Conservation (phyloP, 2,329 filamentous ascomycete species). For the Dryadomyces quercus-mongolicae region DNA sequence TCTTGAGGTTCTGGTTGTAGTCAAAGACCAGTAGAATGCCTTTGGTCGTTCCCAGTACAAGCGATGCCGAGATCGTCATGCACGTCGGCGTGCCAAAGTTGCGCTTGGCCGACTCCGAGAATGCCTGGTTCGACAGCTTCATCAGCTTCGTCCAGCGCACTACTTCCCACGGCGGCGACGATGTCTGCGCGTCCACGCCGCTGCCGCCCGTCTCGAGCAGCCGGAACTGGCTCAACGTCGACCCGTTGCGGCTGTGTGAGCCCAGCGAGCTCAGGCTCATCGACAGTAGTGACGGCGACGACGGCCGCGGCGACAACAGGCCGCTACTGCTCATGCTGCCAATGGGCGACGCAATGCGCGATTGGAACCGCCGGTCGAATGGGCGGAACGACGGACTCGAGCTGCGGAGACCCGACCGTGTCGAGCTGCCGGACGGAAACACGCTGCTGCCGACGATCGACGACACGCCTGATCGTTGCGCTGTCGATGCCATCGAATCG, state of each 20-base stretch:
- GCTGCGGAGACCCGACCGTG: conserved; percentile 50
- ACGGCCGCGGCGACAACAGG: conserved; percentile 49
- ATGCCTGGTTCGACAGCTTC: conserved; percentile 79
- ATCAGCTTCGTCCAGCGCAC: conserved; percentile 90
- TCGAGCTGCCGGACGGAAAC: conserved; percentile 54
- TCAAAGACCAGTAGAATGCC: conserved; percentile 93
- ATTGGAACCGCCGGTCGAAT: conserved; percentile 91
- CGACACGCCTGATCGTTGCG: conserved; percentile 49
- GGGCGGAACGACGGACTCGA: conserved; percentile 78
- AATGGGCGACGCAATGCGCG: conserved; percentile 57
- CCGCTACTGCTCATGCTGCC: conserved; percentile 14
- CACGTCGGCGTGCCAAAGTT: conserved; percentile 90
- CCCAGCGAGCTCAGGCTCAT: conserved; percentile 4
- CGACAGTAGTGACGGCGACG: conserved; percentile 57
- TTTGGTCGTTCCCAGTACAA: conserved; percentile 86
- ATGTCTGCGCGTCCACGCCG: conserved; percentile 23
- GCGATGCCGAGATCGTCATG: conserved; percentile 74
- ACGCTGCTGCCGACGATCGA: conserved; percentile 52
- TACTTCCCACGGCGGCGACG: conserved; percentile 84
- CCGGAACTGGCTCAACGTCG: conserved; percentile 49
- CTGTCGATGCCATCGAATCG: conserved; percentile 68
- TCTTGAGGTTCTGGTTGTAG: conserved; percentile 89
- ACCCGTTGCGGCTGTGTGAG: conserved; percentile 70
- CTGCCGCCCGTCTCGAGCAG: conserved; percentile 33
- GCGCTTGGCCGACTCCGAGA: conserved; percentile 82